A percentile compares a stretch with the other conserved stretches of the same genome.
phyloP scores from a whole-genome alignment of 805 yeast genomes.

The Starmerella sirachaensis region DNA sequence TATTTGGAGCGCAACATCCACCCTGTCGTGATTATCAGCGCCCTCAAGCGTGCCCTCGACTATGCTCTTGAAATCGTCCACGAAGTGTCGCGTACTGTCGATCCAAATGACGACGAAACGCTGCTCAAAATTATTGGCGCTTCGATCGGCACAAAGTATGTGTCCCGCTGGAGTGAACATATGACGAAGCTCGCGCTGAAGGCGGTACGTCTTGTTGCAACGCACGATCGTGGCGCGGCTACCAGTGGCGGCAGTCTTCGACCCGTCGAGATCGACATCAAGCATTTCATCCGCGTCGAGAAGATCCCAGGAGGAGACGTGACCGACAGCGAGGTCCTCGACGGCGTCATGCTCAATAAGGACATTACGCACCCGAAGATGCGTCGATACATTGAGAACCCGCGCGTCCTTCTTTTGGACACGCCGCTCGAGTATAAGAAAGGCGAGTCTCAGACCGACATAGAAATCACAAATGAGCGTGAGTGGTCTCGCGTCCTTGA shows the following conservation, averaged over 20 bases:
- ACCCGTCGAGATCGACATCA: slow-evolving; percentile 68
- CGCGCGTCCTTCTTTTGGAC: slow-evolving; percentile 78
- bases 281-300: slow-evolving; percentile 86
- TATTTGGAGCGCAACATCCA: slow-evolving; percentile 86
- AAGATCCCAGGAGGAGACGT: slow-evolving; percentile 98
- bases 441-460: slow-evolving; percentile 97
- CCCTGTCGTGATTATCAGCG: slow-evolving; percentile 91
- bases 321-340: slow-evolving; percentile 73
- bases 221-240: slow-evolving; percentile 30
- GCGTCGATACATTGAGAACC: slow-evolving; percentile 81
- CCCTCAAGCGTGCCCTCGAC: slow-evolving; percentile 75
- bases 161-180: slow-evolving; percentile 75
- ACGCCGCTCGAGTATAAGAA: slow-evolving; percentile 97
- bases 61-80: slow-evolving; percentile 87
- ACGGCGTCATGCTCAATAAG: slow-evolving; percentile 86
- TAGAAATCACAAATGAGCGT: slow-evolving; percentile 88
- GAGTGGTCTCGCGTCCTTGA: slow-evolving; percentile 93
- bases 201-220: slow-evolving; percentile 73
- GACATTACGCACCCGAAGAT: slow-evolving; percentile 98
- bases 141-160: slow-evolving; percentile 92
- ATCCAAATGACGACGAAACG: slow-evolving; percentile 68
- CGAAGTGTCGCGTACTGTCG: slow-evolving; percentile 72
- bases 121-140: slow-evolving; percentile 79
- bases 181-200: slow-evolving; percentile 82
- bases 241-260: slow-evolving; percentile 33